Evolutionary conservation across 2,329 filamentous ascomycete genomes (phyloP).

Genomic region (Clonostachys rosea): DNA sequence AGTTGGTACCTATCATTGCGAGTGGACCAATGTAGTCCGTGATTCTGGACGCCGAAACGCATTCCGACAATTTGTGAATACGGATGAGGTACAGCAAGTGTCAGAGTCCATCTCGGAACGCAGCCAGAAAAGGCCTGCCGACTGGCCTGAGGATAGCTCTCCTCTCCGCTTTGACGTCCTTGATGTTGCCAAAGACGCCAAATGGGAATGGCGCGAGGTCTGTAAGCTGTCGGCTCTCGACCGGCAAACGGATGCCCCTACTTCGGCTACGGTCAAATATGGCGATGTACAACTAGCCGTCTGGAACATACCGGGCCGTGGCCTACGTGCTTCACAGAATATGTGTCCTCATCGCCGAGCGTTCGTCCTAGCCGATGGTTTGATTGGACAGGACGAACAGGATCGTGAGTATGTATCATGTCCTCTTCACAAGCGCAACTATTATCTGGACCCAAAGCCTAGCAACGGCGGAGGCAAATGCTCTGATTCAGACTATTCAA

Average conservation of each 20-base stretch:
- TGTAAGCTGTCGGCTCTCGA: background rate
- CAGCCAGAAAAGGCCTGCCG: background rate
- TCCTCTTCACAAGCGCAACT: background rate
- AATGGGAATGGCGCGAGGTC: background rate
- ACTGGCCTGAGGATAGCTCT: background rate
- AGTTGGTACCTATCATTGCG: background rate
- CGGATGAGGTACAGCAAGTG: background rate
- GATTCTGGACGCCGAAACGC: slow-evolving; percentile 36
- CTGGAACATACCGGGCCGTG: slow-evolving; percentile 72
- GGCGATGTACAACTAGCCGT: slow-evolving; percentile 86
- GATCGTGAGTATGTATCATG: background rate
- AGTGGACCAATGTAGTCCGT: background rate
- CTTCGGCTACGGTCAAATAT: slow-evolving; percentile 73
- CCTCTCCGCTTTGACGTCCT: background rate
- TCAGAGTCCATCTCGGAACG: background rate
- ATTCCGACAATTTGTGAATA: background rate
- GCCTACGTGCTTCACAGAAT: slow-evolving; percentile 81
- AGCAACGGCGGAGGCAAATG: background rate
- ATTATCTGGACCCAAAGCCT: background rate
- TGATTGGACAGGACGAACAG: background rate
- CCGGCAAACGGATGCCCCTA: slow-evolving; percentile 44
- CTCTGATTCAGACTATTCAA: background rate
- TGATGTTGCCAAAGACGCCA: background rate
- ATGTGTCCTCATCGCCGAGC: slow-evolving; percentile 94
- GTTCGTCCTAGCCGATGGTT: slow-evolving; percentile 82